Evolutionary conservation across 306 rosid genomes (phyloP).

Genomic region (Leucaena leucocephala): DNA sequence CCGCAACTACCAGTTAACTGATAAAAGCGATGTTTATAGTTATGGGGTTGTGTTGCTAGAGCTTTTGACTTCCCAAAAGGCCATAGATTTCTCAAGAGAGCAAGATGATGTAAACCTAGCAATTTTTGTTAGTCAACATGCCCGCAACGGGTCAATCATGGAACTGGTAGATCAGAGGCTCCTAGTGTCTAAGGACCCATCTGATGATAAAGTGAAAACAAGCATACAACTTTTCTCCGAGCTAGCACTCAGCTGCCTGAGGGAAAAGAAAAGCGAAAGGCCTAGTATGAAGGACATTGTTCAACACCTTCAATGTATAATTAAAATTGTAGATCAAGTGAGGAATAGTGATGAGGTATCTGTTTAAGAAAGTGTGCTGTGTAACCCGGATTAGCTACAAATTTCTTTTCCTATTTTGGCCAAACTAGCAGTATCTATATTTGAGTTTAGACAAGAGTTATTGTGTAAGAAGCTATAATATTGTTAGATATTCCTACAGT

Average conservation of each 20-base stretch:
- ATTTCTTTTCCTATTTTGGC: background rate
- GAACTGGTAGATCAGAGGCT: slow-evolving; percentile 70
- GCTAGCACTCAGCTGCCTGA: slow-evolving; percentile 79
- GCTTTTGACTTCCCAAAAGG: slow-evolving; percentile 83
- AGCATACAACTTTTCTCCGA: slow-evolving; percentile 67
- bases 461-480: background rate
- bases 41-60: slow-evolving; percentile 91
- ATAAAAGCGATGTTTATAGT: slow-evolving; percentile 96
- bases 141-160: slow-evolving; percentile 50
- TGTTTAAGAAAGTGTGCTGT: slow-evolving; percentile 26
- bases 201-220: slow-evolving; percentile 36
- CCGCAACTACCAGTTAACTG: slow-evolving; percentile 78
- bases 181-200: slow-evolving; percentile 37
- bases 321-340: slow-evolving; percentile 51
- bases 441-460: background rate
- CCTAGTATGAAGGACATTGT: slow-evolving; percentile 83
- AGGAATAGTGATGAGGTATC: slow-evolving; percentile 22
- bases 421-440: background rate
- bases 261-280: slow-evolving; percentile 82
- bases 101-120: slow-evolving; percentile 77
- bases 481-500: slow-evolving; percentile 46
- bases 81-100: slow-evolving; percentile 76
- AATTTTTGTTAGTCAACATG: slow-evolving; percentile 62
- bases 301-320: slow-evolving; percentile 64
- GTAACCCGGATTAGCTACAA: background rate